These are phyloP conservation scores for Suillus fuscotomentosus DNA, from an alignment of 768 basidiomycete genomes.

Conservation along the genomic window DNA sequence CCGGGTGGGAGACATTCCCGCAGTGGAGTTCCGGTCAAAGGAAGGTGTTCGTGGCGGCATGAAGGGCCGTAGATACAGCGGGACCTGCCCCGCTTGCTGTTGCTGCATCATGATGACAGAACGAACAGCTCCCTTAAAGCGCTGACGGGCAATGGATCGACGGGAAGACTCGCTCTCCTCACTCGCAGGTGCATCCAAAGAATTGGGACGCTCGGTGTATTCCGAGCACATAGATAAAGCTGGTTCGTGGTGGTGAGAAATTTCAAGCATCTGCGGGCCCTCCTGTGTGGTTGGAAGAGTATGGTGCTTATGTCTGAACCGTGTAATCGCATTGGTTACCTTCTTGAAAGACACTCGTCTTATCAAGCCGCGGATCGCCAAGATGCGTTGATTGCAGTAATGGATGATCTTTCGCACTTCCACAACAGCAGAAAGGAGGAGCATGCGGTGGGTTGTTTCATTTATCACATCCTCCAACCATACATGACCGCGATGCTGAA, in stretches of 20 bases:
- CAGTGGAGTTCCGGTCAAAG: slow-evolving; percentile 27
- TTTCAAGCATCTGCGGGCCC: not conserved
- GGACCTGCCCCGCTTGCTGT: not conserved
- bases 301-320: not conserved
- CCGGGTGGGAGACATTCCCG: slow-evolving; percentile 30
- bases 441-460: slow-evolving; percentile 25
- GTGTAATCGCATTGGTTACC: not conserved
- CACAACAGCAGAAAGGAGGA: slow-evolving; percentile 25
- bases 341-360: slow-evolving; percentile 17
- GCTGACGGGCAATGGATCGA: slow-evolving; percentile 30
- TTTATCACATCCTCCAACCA: slow-evolving; percentile 49
- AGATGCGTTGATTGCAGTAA: slow-evolving; percentile 24
- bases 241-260: slow-evolving; percentile 14
- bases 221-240: slow-evolving; percentile 27
- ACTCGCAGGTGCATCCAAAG: slow-evolving; percentile 22
- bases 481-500: slow-evolving; percentile 46
- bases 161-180: slow-evolving; percentile 26
- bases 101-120: slow-evolving; percentile 44
- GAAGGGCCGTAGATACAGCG: slow-evolving; percentile 22
- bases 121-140: slow-evolving; percentile 44
- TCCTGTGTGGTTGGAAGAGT: not conserved
- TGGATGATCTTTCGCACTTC: slow-evolving; percentile 5
- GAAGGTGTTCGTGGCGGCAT: slow-evolving; percentile 30
- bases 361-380: slow-evolving; percentile 19
- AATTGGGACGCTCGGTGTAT: slow-evolving; percentile 24